Percentiles rank a stretch among this genome's conserved stretches.
Conservation (phyloP, 192 early-diverging fungal genomes). For the Podila clonocystis region DNA sequence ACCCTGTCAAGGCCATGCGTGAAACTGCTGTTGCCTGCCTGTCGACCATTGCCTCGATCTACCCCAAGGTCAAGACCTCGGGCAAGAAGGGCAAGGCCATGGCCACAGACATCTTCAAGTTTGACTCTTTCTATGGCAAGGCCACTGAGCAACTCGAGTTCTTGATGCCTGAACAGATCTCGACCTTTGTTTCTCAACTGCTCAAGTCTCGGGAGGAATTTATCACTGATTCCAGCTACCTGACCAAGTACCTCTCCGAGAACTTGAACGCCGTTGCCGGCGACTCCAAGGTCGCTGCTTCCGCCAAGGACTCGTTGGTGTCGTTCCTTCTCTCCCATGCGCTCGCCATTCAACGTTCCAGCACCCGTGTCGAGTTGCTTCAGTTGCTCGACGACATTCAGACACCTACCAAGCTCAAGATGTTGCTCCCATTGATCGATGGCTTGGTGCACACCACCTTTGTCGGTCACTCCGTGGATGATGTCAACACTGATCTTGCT, state of each 20-base stretch:
- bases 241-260: conserved; percentile 49
- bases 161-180: conserved; percentile 22
- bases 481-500: conserved; percentile 39
- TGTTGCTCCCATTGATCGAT: conserved; percentile 69
- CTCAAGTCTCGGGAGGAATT: conserved; percentile 50
- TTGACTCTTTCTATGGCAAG: conserved; percentile 52
- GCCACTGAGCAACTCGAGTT: conserved; percentile 42
- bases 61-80: conserved; percentile 54
- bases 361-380: conserved; percentile 63
- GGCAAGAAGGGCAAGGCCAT: conserved; percentile 49
- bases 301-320: conserved; percentile 52
- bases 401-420: conserved; percentile 67
- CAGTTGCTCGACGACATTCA: conserved; percentile 57
- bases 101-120: conserved; percentile 34
- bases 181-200: conserved; percentile 24
- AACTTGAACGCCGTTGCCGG: conserved; percentile 49
- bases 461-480: conserved; percentile 25
- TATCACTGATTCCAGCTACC: conserved; percentile 49
- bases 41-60: conserved; percentile 50
- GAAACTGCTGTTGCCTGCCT: conserved; percentile 70
- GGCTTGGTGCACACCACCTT: conserved; percentile 51
- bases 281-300: conserved; percentile 25
- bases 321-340: conserved; percentile 67
- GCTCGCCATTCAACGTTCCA: conserved; percentile 48
- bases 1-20: conserved; percentile 67